Base-by-base conservation (phyloP, 139 green algal genomes). In the Chlorella sp. region DNA sequence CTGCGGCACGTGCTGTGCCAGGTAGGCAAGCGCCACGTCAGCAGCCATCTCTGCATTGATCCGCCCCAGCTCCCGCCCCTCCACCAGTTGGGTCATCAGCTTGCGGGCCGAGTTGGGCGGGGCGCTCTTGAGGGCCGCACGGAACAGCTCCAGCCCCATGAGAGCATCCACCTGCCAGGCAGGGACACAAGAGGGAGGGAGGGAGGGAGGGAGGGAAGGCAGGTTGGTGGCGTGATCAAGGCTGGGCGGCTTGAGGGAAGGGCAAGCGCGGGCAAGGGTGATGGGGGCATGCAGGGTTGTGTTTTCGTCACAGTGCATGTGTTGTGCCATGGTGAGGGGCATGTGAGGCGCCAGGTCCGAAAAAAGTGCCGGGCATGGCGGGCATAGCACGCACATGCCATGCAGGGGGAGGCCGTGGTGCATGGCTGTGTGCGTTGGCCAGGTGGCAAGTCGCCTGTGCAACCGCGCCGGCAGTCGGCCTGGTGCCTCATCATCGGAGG, bases 1-100 rank as follows among this genome's bases (percentile, higher is more conserved):
- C 22, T 36, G 78, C 5, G 32, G 76, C 76, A 24, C 78, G 30
- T 83, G 57, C 42, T 68, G 79, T 14, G n/a, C 42, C 30, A 85
- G 32, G 32, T 85, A 85, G 16, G 79, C 42, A 7, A 85, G 42
- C 42, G 48, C 79, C 79, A 85, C 79, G 16, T 85, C 79, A 40
- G 79, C 79, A 0, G n/a, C 24, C 9, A 48, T 48, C 79, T 85
- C 79, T 0, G 32, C 30, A 14, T 48, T 26, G 12, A 85, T 42
- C 42, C 36, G 34, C 24, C 79, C 79, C 22, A 19, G 30, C 21
- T 32, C 32, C 14, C 64, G 79, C 48, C 24, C n/a, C 42, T 64
- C 79, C 42, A 85, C 42, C 42, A 85, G 42, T 42, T 85, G 79
- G 30, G 37, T 24, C 42, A 85, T 68, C 9, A 36, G 26, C 19